Conservation (phyloP, 768 basidiomycete genomes). For the Pleurotus platypus region DNA sequence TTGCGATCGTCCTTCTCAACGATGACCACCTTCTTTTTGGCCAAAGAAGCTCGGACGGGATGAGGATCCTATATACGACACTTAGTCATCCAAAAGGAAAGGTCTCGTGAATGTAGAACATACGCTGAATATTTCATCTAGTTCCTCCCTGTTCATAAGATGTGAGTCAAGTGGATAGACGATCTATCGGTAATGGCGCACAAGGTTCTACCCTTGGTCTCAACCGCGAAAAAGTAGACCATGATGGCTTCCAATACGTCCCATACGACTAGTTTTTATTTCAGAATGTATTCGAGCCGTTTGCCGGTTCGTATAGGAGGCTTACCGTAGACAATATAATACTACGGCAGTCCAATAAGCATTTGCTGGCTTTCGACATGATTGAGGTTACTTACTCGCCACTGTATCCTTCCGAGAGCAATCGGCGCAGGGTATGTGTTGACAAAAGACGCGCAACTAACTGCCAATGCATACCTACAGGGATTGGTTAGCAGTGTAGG, state of each 20-base stretch:
- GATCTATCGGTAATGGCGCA: slow-evolving; percentile 17
- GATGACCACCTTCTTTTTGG: slow-evolving; percentile 34
- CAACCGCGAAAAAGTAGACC: slow-evolving; percentile 36
- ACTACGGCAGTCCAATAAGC: slow-evolving; percentile 14
- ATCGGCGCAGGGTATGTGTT: slow-evolving; percentile 48
- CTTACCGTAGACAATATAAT: slow-evolving; percentile 30
- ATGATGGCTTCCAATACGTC: slow-evolving; percentile 34
- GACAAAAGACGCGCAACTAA: slow-evolving; percentile 41
- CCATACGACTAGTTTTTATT: slow-evolving; percentile 22
- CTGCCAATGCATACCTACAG: slow-evolving; percentile 35
- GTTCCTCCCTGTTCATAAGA: slow-evolving; percentile 31
- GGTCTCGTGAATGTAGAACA: neutral
- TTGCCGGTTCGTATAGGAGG: too few species aligned
- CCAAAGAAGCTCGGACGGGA: slow-evolving; percentile 37
- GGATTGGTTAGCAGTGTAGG: too few species aligned
- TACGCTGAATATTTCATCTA: slow-evolving; percentile 39
- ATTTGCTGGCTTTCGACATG: neutral
- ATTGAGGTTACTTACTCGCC: slow-evolving; percentile 23
- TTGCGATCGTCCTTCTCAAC: slow-evolving; percentile 27
- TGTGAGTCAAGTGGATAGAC: neutral
- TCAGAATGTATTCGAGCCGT: neutral
- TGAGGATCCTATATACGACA: slow-evolving; percentile 26
- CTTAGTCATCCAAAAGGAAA: neutral
- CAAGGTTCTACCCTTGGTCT: slow-evolving; percentile 40
- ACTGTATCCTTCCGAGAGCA: slow-evolving; percentile 28